A percentile compares a stretch with the other conserved stretches of the same genome.
phyloP scores from a whole-genome alignment of 306 rosid genomes.

The Pterocarpus macrocarpus region DNA sequence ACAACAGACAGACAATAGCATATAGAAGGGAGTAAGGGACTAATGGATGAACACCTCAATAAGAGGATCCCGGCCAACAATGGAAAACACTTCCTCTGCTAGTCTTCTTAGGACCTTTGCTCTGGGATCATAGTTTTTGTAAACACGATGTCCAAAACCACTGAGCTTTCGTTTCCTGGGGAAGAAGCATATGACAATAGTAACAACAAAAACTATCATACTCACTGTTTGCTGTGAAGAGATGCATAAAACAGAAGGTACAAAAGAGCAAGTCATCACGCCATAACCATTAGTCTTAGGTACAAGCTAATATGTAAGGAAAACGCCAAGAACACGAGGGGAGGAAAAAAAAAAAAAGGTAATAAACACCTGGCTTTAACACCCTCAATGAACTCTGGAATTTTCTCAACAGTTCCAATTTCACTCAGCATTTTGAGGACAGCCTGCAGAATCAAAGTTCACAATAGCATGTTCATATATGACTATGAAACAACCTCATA shows the following conservation, averaged over 20 bases:
- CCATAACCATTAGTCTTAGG: background rate
- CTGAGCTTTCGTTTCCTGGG: conserved; percentile 91
- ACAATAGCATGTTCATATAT: conserved; percentile 15
- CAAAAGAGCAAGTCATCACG: conserved; percentile 23
- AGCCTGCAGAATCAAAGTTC: conserved; percentile 60
- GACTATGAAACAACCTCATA: background rate
- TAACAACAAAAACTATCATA: conserved; percentile 25
- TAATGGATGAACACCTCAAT: conserved; percentile 70
- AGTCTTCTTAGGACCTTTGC: conserved; percentile 80
- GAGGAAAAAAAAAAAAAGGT: background rate
- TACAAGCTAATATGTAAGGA: background rate
- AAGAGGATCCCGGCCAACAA: conserved; percentile 93
- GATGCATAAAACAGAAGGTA: background rate
- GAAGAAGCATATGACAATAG: conserved; percentile 23
- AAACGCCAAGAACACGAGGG: background rate
- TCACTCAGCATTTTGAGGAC: conserved; percentile 91
- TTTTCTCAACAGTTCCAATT: conserved; percentile 84
- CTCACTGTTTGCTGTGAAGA: background rate
- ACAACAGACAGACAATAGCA: conserved; percentile 14
- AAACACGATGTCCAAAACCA: conserved; percentile 95
- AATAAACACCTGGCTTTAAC: conserved; percentile 78
- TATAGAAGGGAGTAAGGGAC: background rate
- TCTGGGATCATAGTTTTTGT: conserved; percentile 95
- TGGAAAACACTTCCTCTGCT: conserved; percentile 91
- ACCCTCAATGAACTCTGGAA: conserved; percentile 89